Base-by-base conservation (phyloP, 495 filamentous ascomycete species). In the Penicillium pancosmium region DNA sequence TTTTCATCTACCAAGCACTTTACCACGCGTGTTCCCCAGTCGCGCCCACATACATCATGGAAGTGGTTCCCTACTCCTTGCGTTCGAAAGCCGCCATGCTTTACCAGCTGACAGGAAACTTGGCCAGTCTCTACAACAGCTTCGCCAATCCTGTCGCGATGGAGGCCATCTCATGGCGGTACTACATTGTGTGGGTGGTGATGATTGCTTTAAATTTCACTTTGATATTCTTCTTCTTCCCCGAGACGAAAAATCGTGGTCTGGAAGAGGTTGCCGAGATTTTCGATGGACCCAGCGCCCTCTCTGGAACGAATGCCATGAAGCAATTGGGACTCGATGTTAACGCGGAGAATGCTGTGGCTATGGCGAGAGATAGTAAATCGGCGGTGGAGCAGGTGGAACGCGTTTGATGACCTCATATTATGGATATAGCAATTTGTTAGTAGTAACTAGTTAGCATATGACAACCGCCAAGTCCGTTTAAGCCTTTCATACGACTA, bases 21-120 rank as follows among this genome's bases (percentile, higher is more conserved):
- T 57, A 63, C 34, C 51, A 55, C 52, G 80, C 80, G 38, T 87
- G 82, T 68, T 84, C 84, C 2, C 82, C 84, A 40, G 72, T 89
- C 50, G 70, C 88, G 25, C 80, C 88, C 43, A 82, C 85, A 21
- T 88, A 88, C 61, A 80, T 82, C 2, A 76, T 86, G 48, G 88
- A 90, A 75, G 82, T 90, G 33, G 71, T 88, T 15, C 86, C 85
- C 0, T 91, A 86, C 74, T 81, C 82, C 51, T 76, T 90, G 50
- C 82, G 87, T 18, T 84, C 86, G 41, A 91, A 89, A 76, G 86
- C 85, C 38, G 82, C 89, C 74, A 85, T 87, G 74, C 73, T 86
- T 53, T 82, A 84, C 75, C 84, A 83, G 64, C 74, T 89, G 51
- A 84, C 79, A 13, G 80, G 86, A 25, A 80, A 88, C 64, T 53